Conservation (phyloP, 345 rosid genomes). For the Melaleuca quinquenervia region DNA sequence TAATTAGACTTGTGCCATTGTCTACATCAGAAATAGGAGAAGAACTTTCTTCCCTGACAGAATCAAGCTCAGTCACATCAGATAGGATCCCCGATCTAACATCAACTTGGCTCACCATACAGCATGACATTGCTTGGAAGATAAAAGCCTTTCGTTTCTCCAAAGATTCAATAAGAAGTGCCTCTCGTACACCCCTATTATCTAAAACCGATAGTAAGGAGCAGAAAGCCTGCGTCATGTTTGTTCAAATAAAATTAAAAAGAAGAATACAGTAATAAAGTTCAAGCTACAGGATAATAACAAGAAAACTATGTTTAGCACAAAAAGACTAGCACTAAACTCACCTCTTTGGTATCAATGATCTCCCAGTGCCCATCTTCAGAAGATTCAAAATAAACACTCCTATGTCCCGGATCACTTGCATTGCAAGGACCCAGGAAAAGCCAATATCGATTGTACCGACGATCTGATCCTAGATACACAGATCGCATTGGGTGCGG, state of each 20-base stretch:
- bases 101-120: constrained; percentile 10
- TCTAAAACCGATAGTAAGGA: constrained; percentile 72
- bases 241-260: constrained; percentile 1
- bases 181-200: constrained; percentile 80
- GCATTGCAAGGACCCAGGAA: constrained; percentile 88
- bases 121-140: constrained; percentile 55
- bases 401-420: constrained; percentile 86
- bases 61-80: constrained; percentile 29
- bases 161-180: constrained; percentile 69
- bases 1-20: constrained; percentile 37
- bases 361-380: constrained; percentile 99
- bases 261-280: not conserved
- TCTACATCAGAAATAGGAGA: constrained; percentile 93
- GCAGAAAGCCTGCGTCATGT: constrained; percentile 55
- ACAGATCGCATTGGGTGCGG: constrained; percentile 81
- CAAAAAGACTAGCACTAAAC: not conserved
- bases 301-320: not conserved
- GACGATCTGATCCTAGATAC: constrained; percentile 91
- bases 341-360: constrained; percentile 77
- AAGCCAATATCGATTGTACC: constrained; percentile 96
- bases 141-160: constrained; percentile 66
- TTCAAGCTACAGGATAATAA: not conserved
- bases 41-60: constrained; percentile 59
- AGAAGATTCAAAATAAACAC: constrained; percentile 93
- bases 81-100: constrained; percentile 9